Evolutionary conservation across 331 rosid genomes (phyloP).

Genomic region (Ulmus americana): DNA sequence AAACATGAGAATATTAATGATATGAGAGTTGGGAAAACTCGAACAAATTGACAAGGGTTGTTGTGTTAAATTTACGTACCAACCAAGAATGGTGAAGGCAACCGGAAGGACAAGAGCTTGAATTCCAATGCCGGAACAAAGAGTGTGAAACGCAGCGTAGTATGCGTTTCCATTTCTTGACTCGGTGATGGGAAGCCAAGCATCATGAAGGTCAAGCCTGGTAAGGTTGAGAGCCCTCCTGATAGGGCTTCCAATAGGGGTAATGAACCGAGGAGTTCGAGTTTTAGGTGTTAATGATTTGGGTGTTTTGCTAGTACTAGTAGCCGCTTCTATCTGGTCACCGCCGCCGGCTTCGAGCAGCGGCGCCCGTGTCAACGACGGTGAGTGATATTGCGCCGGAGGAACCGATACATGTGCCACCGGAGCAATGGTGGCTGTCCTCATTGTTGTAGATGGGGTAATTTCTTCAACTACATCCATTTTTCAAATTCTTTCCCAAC

Average conservation of each 20-base stretch:
- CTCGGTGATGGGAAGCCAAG: slow-evolving; percentile 43
- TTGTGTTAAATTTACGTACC: slow-evolving; percentile 15
- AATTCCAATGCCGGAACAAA: slow-evolving; percentile 33
- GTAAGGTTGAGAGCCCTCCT: slow-evolving; percentile 30
- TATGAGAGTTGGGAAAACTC: too few species aligned
- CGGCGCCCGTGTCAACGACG: not conserved
- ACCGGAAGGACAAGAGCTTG: slow-evolving; percentile 34
- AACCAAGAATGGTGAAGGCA: slow-evolving; percentile 29
- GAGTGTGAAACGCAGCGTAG: slow-evolving; percentile 33
- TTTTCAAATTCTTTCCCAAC: not conserved
- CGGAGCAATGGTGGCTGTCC: not conserved
- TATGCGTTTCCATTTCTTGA: slow-evolving; percentile 35
- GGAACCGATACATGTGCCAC: not conserved
- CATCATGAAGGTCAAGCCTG: slow-evolving; percentile 28
- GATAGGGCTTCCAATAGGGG: slow-evolving; percentile 31
- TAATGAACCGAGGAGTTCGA: slow-evolving; percentile 26
- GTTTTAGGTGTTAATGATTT: slow-evolving; percentile 14
- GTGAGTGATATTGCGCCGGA: not conserved
- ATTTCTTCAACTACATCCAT: slow-evolving; percentile 1
- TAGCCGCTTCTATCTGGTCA: slow-evolving; percentile 6
- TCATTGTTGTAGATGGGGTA: not conserved
- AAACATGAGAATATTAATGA: too few species aligned
- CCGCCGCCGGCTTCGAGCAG: slow-evolving; percentile 2
- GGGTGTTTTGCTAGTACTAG: slow-evolving; percentile 8
- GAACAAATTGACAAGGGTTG: too few species aligned